Evolutionary conservation across 768 basidiomycete genomes (phyloP), one percentile per base, ranked within the genome.

Genomic region (Hygrocybe punicea): DNA sequence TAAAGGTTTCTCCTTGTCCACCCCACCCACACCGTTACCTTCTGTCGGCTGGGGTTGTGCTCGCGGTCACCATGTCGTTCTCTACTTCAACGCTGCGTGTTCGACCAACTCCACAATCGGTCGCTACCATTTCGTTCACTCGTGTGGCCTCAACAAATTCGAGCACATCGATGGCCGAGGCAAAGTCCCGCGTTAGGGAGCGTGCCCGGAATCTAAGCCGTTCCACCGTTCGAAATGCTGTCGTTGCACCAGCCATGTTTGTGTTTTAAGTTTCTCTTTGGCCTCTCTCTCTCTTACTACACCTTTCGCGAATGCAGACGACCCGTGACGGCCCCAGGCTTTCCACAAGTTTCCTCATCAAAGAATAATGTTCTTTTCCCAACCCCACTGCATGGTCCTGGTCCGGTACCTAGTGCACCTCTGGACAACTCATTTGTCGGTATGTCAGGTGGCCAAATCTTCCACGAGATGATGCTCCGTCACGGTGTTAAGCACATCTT

Each of bases 391-490:
- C 59, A 69, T 23, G 73, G 73, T 9, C 75, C 75, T 11, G 73
- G 75, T 0, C 75, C 71, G 4, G 70, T 74, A 25, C 78, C 81
- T 1, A 78, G 76, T 60, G 73, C 76, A 19, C 78, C 78, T 39
- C 73, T 90, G 58, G 92, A 94, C 69, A 81, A 85, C 65, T 87
- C 89, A 7, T 98, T 99, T 67, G 81, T 98, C 55, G 97, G 96
- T 49, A 82, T 95, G 71, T 92, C 93, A 19, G 96, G 96, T 11
- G 96, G 96, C 24, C 84, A 98, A 73, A 98, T 99, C 69, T 97
- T 99, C 78, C 94, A 99, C 72, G 96, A 99, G 75, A 98, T 99
- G 96, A 96, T 99, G 92, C 86, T 95, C 59, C 83, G 96, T 46
- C 97, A 99, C 68, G 84, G 81, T 57, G 95, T 98, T 64, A 97